Percentiles rank a stretch among this genome's conserved stretches.
Conservation (phyloP, 306 rosid genomes). For the Styphnolobium japonicum region DNA sequence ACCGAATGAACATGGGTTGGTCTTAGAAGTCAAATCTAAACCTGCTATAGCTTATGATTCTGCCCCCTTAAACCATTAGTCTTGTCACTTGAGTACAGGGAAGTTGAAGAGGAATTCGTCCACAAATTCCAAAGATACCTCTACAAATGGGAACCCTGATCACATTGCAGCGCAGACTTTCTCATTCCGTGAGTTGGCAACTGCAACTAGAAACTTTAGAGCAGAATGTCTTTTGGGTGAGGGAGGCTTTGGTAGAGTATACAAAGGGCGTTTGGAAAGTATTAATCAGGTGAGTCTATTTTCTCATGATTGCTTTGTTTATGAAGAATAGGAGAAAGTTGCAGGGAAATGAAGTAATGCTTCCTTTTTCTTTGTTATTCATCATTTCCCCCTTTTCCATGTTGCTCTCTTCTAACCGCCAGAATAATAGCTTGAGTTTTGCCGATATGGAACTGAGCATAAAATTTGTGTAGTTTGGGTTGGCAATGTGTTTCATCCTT, state of each 20-base stretch:
- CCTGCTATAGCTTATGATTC: slow-evolving; percentile 4
- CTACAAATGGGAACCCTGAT: slow-evolving; percentile 58
- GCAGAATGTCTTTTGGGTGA: slow-evolving; percentile 79
- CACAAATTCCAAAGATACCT: slow-evolving; percentile 48
- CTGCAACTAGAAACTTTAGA: slow-evolving; percentile 86
- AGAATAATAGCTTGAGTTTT: neutral
- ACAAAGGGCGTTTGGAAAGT: slow-evolving; percentile 78
- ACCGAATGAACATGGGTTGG: neutral
- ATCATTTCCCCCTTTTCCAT: neutral
- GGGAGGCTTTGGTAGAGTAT: slow-evolving; percentile 95
- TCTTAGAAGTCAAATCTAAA: neutral
- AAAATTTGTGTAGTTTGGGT: slow-evolving; percentile 7
- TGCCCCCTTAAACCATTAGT: slow-evolving; percentile 12
- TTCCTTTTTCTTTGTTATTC: neutral
- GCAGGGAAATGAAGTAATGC: neutral
- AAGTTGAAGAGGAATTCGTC: slow-evolving; percentile 54
- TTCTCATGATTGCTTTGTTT: neutral
- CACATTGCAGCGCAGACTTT: slow-evolving; percentile 89
- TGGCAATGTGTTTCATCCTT: slow-evolving; percentile 22
- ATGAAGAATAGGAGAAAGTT: slow-evolving; percentile 1
- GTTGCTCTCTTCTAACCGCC: neutral
- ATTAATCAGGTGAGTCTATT: slow-evolving; percentile 57
- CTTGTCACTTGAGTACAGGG: slow-evolving; percentile 38
- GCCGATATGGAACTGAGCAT: neutral
- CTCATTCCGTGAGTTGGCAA: slow-evolving; percentile 83